Base-by-base conservation (phyloP, 169 alveolate species). In the Theileria annulata region DNA sequence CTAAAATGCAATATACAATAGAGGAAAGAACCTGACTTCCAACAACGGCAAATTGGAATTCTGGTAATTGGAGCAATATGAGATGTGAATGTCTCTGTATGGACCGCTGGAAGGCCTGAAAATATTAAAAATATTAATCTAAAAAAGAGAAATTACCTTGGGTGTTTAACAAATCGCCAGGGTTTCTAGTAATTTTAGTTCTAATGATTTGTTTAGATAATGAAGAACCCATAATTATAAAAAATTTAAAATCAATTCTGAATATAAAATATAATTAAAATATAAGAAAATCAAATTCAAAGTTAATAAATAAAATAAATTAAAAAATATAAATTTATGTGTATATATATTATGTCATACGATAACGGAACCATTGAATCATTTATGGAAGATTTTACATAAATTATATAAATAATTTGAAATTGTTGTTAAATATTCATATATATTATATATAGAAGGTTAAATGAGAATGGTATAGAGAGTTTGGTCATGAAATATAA, bases 11-110 rank as follows among this genome's bases (percentile, higher is more conserved):
- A 12, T 75, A 3, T 17, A 19, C 2, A 17, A 9, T 71, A 71
- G 5, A 51, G 30, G 3, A 10, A 71, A 79, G 27, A 75, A 82
- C 88, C 72, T 15, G 94, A 88, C 70, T 91, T 71, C 95, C 95
- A 92, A 68, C 95, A 92, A 42, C 95, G 81, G 85, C 95, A 92
- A 8, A 92, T 73, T 3, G 95, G 87, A 25, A 88, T 75, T 64
- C 90, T 87, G 19, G 77, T 79, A 25, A 81, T 54, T 0, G 88
- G 85, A 48, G 33, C 86, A 5, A 71, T 58, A 19, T 75, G 80
- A 27, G 82, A 76, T 3, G 70, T 68, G 63, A 75, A 23, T 17
- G 71, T 79, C 59, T 82, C 71, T 19, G 76, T 76, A 59, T 82
- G 88, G 33, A 49, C 80, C 58, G 28, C 62, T 2, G 88, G 88